A percentile compares a stretch with the other conserved stretches of the same genome.
These are phyloP conservation scores for Cystobasidium slooffiae DNA, from an alignment of 1,284 basidiomycete genomes.

Conservation along the genomic window DNA sequence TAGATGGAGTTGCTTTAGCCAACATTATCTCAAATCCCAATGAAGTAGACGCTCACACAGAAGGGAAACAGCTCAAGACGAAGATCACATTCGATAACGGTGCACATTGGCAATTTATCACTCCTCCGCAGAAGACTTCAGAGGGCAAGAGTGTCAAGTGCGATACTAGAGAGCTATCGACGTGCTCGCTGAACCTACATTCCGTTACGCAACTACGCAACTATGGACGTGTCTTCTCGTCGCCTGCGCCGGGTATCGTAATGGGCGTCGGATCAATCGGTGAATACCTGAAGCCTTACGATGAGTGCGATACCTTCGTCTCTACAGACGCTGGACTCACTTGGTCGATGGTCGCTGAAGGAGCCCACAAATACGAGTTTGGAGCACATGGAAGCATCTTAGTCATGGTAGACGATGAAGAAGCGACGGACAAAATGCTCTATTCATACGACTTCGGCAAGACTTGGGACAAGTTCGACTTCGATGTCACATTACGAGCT, in stretches of 20 bases:
- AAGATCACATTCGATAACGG: constrained; percentile 92
- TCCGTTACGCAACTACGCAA: constrained; percentile 91
- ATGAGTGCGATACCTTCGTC: constrained; percentile 90
- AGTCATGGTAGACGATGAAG: constrained; percentile 85
- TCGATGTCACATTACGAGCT: constrained; percentile 75
- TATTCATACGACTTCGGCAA: constrained; percentile 87
- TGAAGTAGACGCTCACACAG: constrained; percentile 71
- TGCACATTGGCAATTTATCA: constrained; percentile 74
- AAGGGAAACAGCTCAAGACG: constrained; percentile 71
- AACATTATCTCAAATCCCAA: constrained; percentile 83
- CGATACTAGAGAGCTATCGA: constrained; percentile 61
- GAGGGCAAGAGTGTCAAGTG: constrained; percentile 70
- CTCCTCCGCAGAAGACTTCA: constrained; percentile 67
- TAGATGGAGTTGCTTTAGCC: constrained; percentile 91
- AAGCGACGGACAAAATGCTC: constrained; percentile 69
- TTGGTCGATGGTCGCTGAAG: constrained; percentile 77
- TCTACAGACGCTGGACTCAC: constrained; percentile 84
- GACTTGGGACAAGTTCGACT: constrained; percentile 74
- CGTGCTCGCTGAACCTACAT: constrained; percentile 86
- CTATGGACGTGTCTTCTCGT: constrained; percentile 89
- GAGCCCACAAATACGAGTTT: constrained; percentile 93
- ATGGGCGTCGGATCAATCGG: constrained; percentile 95
- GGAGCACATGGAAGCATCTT: constrained; percentile 85
- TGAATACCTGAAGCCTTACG: constrained; percentile 71
- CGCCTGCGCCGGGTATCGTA: constrained; percentile 87